Evolutionary conservation across 2,329 filamentous ascomycete species (phyloP).

Genomic region (Chrysosporium queenslandicum): DNA sequence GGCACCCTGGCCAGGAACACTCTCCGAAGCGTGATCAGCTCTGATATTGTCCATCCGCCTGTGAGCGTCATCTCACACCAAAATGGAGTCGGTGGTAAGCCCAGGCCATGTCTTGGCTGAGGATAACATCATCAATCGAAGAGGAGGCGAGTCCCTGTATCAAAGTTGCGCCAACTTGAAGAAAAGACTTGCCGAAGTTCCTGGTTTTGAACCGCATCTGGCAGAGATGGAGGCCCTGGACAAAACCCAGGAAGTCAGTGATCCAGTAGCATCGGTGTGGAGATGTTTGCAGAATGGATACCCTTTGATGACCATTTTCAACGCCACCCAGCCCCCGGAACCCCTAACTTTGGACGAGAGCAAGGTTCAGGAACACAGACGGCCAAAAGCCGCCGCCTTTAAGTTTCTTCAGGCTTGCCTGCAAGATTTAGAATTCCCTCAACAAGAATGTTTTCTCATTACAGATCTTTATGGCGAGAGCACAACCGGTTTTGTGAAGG

Average conservation of each 20-base stretch:
- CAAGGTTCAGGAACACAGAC: constrained; percentile 58
- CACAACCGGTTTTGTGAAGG: constrained; percentile 95
- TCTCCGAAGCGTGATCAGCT: background rate
- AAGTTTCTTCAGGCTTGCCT: constrained; percentile 87
- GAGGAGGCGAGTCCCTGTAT: constrained; percentile 89
- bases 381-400: constrained; percentile 78
- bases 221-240: constrained; percentile 61
- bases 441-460: constrained; percentile 81
- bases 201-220: constrained; percentile 67
- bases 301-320: constrained; percentile 81
- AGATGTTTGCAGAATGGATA: constrained; percentile 71
- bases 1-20: constrained; percentile 15
- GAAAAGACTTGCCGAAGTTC: constrained; percentile 70
- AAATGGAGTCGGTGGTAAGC: constrained; percentile 30
- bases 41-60: background rate
- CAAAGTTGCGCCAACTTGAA: constrained; percentile 86
- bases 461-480: constrained; percentile 86
- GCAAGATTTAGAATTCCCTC: constrained; percentile 65
- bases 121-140: constrained; percentile 93
- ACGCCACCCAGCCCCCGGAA: constrained; percentile 62
- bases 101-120: constrained; percentile 50
- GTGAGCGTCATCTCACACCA: background rate
- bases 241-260: constrained; percentile 51
- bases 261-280: constrained; percentile 88
- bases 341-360: constrained; percentile 58